Conservation (phyloP, 768 basidiomycete genomes). For the Dacryopinax primogenitus region DNA sequence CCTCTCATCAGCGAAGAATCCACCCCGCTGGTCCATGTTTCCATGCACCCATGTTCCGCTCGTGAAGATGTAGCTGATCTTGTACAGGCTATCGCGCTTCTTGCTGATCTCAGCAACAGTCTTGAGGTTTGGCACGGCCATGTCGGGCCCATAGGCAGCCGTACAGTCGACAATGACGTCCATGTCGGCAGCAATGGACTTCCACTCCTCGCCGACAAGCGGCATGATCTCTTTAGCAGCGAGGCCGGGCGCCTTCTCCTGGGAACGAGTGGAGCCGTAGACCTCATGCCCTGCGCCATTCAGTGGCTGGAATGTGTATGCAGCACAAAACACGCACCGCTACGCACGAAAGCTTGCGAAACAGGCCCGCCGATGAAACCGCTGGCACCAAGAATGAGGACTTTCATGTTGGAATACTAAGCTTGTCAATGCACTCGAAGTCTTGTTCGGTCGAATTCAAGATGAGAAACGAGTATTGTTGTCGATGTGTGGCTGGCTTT, state of each 20-base stretch:
- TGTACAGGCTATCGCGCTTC: conserved; percentile 21
- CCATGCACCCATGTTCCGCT: conserved; percentile 38
- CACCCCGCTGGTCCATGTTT: conserved; percentile 24
- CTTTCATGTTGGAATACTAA: conserved; percentile 23
- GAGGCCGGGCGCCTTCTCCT: conserved; percentile 26
- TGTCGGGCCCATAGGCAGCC: conserved; percentile 17
- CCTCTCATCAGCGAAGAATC: conserved; percentile 28
- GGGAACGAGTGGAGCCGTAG: conserved; percentile 34
- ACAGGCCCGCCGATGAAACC: conserved; percentile 36
- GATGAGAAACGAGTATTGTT: background rate
- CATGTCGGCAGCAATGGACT: conserved; percentile 23
- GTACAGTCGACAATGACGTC: conserved; percentile 30
- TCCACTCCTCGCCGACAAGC: conserved; percentile 21
- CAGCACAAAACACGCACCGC: conserved; percentile 21
- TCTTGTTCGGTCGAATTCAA: too few relatives aligned
- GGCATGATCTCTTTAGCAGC: conserved; percentile 29
- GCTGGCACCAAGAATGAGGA: conserved; percentile 30
- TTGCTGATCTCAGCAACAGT: background rate
- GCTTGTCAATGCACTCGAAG: too few relatives aligned
- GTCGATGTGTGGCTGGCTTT: background rate
- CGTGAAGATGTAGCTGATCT: conserved; percentile 36
- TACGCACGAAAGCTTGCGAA: conserved; percentile 35
- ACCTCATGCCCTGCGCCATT: conserved; percentile 27
- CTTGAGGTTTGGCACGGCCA: background rate
- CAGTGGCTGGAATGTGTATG: background rate